A percentile compares a stretch with the other conserved stretches of the same genome.
These are phyloP conservation scores for Circinella umbellata DNA, from an alignment of 371 early-diverging fungal species.

Conservation along the genomic window DNA sequence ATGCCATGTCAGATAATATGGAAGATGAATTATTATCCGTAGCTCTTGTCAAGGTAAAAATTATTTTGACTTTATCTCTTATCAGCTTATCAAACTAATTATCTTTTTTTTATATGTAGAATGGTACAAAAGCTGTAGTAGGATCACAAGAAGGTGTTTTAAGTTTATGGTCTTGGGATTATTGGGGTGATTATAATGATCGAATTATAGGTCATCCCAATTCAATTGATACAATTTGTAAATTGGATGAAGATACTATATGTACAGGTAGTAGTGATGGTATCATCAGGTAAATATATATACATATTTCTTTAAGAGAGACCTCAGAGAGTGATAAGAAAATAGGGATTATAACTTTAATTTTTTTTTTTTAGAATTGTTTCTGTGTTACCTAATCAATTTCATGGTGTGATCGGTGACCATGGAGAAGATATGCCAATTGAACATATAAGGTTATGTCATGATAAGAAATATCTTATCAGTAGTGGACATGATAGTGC, in stretches of 20 bases:
- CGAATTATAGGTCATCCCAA: conserved; percentile 91
- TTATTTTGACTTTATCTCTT: neutral
- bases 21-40: conserved; percentile 93
- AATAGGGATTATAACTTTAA: no score
- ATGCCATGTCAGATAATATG: conserved; percentile 86
- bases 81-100: neutral
- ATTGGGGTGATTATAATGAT: conserved; percentile 92
- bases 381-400: conserved; percentile 84
- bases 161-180: conserved; percentile 75
- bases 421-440: conserved; percentile 73
- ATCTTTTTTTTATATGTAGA: conserved; percentile 40
- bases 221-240: conserved; percentile 82
- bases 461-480: conserved; percentile 54
- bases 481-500: conserved; percentile 85
- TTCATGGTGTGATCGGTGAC: conserved; percentile 86
- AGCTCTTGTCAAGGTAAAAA: conserved; percentile 65
- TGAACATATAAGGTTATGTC: conserved; percentile 4
- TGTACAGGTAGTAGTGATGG: conserved; percentile 93
- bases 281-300: conserved; percentile 69
- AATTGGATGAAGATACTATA: conserved; percentile 81
- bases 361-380: conserved; percentile 47
- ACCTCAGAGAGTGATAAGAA: no score
- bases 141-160: conserved; percentile 91
- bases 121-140: conserved; percentile 80
- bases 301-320: no score